A percentile compares a stretch with the other conserved stretches of the same genome.
Conservation (phyloP, 2,329 filamentous ascomycete genomes). For the Pyricularia sp. region DNA sequence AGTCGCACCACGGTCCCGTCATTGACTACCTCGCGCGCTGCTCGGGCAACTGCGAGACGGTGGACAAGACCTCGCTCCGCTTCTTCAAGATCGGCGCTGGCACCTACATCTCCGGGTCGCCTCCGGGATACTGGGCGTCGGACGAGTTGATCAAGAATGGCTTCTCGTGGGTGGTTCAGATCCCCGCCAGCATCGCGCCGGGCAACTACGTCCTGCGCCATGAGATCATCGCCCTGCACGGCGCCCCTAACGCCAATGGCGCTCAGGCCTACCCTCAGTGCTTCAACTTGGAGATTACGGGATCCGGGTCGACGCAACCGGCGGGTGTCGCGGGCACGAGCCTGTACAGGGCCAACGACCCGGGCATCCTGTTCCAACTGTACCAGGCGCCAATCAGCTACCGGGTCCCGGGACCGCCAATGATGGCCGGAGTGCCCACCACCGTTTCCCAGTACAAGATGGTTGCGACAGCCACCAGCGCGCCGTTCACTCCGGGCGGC, state of each 20-base stretch:
- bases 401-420: constrained; percentile 27
- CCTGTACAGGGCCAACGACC: constrained; percentile 24
- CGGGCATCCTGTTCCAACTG: constrained; percentile 33
- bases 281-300: constrained; percentile 47
- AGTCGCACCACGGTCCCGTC: constrained; percentile 41
- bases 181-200: constrained; percentile 31
- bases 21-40: constrained; percentile 49
- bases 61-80: constrained; percentile 10
- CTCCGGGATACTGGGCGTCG: constrained; percentile 22
- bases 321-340: constrained; percentile 5
- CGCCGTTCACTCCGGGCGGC: neutral
- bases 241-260: constrained; percentile 27
- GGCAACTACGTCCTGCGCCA: constrained; percentile 43
- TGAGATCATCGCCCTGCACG: constrained; percentile 42
- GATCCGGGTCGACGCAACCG: constrained; percentile 24
- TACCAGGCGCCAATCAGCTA: constrained; percentile 26
- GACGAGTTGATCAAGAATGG: constrained; percentile 38
- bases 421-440: constrained; percentile 23
- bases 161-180: constrained; percentile 37
- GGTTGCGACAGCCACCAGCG: constrained; percentile 5
- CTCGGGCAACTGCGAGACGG: constrained; percentile 10
- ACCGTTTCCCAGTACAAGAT: constrained; percentile 10
- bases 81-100: constrained; percentile 13
- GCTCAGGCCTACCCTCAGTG: constrained; percentile 46
- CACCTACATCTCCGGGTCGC: constrained; percentile 17